phyloP scores from a whole-genome alignment of 192 early-diverging fungal genomes.

The Mortierella hygrophila region DNA sequence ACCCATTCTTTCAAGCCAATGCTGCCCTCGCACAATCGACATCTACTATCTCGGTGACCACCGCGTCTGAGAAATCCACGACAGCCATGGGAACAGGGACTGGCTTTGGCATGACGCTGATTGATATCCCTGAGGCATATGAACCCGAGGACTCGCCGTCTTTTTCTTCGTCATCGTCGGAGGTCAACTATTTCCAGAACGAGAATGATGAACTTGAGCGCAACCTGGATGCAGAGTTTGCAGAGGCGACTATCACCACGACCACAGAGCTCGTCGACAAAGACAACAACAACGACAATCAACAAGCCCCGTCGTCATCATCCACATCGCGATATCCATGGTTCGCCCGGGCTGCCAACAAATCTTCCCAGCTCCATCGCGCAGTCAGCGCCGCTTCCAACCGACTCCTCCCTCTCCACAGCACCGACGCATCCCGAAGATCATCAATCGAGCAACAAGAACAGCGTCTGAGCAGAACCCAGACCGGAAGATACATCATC shows the following conservation, averaged over 20 bases:
- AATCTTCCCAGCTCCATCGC: background rate
- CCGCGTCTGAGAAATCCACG: background rate
- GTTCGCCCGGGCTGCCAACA: background rate
- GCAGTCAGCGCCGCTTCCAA: background rate
- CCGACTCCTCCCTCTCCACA: background rate
- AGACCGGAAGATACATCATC: no score
- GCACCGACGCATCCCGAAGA: background rate
- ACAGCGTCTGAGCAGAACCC: background rate
- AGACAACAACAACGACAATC: background rate
- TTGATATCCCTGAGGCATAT: background rate
- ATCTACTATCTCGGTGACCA: background rate
- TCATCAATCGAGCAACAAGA: conserved; percentile 14
- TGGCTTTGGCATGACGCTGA: background rate
- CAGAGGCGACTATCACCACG: background rate
- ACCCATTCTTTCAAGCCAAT: background rate
- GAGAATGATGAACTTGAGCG: conserved; percentile 15
- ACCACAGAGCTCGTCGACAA: background rate
- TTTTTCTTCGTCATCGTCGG: background rate
- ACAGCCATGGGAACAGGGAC: background rate
- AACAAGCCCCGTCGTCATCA: background rate
- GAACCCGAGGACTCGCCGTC: background rate
- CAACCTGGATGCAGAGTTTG: background rate
- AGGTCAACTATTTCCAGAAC: conserved; percentile 7
- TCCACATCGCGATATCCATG: background rate
- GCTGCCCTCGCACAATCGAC: background rate